These are phyloP conservation scores for Sclerotinia trifoliorum DNA, from an alignment of 2,329 filamentous ascomycete genomes.

Conservation along the genomic window DNA sequence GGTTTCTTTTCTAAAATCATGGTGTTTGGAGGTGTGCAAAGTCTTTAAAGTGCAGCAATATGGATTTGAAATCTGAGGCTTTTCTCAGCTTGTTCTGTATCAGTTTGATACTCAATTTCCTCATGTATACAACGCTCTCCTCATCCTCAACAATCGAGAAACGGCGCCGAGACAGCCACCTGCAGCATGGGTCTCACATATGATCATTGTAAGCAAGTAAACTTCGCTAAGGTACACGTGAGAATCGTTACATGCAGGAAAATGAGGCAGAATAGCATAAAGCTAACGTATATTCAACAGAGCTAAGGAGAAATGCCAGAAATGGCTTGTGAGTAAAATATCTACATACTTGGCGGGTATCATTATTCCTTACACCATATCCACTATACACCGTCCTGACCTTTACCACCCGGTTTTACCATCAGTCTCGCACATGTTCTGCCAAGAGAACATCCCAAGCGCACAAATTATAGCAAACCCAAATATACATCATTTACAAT, in stretches of 20 bases:
- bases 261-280: not conserved
- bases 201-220: not conserved
- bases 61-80: not conserved
- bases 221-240: conserved; percentile 1
- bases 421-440: not conserved
- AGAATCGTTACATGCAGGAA: not conserved
- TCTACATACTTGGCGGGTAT: conserved; percentile 20
- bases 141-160: not conserved
- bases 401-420: not conserved
- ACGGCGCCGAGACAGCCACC: not conserved
- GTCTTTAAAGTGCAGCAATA: not conserved
- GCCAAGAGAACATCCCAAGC: not conserved
- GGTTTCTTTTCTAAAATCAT: not conserved
- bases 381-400: conserved; percentile 6
- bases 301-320: not conserved
- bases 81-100: not conserved
- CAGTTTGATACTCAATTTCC: not conserved
- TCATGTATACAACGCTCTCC: not conserved
- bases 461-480: not conserved
- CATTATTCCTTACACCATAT: conserved; percentile 19
- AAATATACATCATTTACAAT: conserved; percentile 1
- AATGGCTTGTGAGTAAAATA: conserved; percentile 10
- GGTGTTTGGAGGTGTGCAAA: not conserved
- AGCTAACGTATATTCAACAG: not conserved
- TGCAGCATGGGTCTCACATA: not conserved